These are phyloP conservation scores for Stephanodiscus minutulus DNA, from an alignment of 108 stramenopile species.

Conservation along the genomic window DNA sequence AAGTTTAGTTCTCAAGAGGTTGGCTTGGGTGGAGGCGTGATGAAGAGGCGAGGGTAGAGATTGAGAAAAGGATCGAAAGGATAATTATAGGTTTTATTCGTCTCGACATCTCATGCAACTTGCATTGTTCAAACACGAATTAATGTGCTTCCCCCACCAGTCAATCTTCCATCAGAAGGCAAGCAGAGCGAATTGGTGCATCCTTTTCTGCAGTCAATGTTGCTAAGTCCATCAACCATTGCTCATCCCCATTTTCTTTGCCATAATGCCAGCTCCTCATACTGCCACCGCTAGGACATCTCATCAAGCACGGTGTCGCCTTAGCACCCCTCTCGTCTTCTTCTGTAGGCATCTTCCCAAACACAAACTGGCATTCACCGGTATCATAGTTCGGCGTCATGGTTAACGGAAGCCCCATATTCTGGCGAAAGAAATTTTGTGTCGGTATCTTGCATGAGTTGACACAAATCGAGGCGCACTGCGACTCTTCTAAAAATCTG, in stretches of 20 bases:
- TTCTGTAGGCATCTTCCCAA: slow-evolving; percentile 66
- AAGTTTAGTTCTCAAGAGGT: slow-evolving; percentile 26
- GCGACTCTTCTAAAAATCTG: slow-evolving; percentile 89
- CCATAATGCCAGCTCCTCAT: slow-evolving; percentile 62
- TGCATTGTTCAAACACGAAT: background rate
- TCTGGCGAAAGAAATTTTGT: slow-evolving; percentile 86
- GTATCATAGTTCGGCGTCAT: slow-evolving; percentile 91
- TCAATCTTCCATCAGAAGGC: slow-evolving; percentile 37
- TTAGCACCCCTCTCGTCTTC: slow-evolving; percentile 67
- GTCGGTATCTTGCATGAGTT: slow-evolving; percentile 95
- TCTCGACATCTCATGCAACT: background rate
- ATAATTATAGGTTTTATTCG: background rate
- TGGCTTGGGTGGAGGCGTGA: slow-evolving; percentile 39
- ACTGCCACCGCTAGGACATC: slow-evolving; percentile 75
- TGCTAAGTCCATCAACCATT: slow-evolving; percentile 25
- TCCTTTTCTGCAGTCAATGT: slow-evolving; percentile 2
- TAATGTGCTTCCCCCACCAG: background rate
- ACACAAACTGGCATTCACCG: slow-evolving; percentile 84
- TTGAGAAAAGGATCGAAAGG: background rate
- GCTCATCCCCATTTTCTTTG: background rate
- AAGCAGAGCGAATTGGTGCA: background rate
- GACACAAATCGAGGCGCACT: slow-evolving; percentile 91
- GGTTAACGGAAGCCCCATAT: slow-evolving; percentile 85
- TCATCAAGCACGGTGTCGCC: slow-evolving; percentile 72
- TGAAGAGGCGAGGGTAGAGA: slow-evolving; percentile 25